Evolutionary conservation across 2,329 filamentous ascomycete genomes (phyloP).

Genomic region (Talaromyces sp.): DNA sequence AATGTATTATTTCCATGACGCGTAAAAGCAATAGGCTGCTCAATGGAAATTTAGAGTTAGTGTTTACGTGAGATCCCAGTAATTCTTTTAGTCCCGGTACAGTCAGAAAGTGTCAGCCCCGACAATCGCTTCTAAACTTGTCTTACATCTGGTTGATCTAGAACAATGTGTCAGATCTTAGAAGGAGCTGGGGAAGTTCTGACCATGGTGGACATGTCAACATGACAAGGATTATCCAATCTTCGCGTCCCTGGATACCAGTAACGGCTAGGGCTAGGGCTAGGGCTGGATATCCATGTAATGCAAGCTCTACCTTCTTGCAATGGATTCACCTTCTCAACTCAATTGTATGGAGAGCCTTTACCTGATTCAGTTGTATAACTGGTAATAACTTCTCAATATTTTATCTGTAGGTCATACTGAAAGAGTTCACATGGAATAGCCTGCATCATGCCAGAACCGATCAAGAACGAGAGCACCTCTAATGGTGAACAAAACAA

Average conservation of each 20-base stretch:
- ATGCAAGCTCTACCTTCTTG: background rate
- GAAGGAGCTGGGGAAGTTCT: background rate
- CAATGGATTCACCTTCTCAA: background rate
- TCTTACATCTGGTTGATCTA: background rate
- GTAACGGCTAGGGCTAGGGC: background rate
- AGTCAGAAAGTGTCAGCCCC: background rate
- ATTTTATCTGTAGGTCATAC: background rate
- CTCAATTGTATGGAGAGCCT: background rate
- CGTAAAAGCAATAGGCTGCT: too few species aligned
- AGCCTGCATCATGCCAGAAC: background rate
- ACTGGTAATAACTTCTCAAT: background rate
- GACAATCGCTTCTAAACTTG: background rate
- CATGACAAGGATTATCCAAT: background rate
- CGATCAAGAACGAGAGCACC: background rate
- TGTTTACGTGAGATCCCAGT: too few species aligned
- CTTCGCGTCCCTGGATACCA: background rate
- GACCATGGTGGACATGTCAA: background rate
- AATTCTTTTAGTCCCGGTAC: background rate
- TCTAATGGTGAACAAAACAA: background rate
- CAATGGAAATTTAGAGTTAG: too few species aligned
- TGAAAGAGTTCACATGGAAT: background rate
- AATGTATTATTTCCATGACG: too few species aligned
- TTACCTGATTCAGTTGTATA: background rate
- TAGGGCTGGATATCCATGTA: too few species aligned
- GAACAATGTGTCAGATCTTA: too few species aligned